Evolutionary conservation across 805 yeast genomes (phyloP), one percentile per base, ranked within the genome.

Genomic region (Yarrowia phangngaensis): DNA sequence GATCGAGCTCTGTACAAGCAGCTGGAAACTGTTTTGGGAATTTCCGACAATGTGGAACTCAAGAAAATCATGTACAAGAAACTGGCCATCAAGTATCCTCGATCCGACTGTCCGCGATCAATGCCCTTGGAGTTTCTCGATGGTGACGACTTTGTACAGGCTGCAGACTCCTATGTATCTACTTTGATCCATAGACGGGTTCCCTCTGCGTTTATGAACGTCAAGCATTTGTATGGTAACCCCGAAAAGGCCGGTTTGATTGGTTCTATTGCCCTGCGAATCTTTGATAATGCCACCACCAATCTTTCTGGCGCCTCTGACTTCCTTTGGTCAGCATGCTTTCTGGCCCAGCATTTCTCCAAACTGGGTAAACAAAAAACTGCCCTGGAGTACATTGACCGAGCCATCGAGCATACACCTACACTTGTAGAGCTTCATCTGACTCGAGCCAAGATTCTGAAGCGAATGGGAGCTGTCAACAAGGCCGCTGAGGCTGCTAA

Each of bases 201-300:
- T 24, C 97, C 97, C 4, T 84, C 96, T 1, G 75, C 92, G 4
- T 92, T 89, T 66, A 82, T 82, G 50, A 82, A 85, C 57, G 78
- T 92, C 41, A 88, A 89, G 66, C 84, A 94, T 1, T 70, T 88
- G 55, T 86, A 85, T 66, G 73, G 69, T 50, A 74, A 70, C 41
- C 53, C 56, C 8, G 70, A 61, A 38, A 70, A 66, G 56, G 61
- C 64, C 14, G 54, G 57, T 7, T 55, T 72, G 2, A 73, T 85
- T 51, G 79, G 74, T 52, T 61, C 72, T 24, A 66, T 84, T 51
- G 84, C 80, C 8, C 54, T 65, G 32, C 73, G 75, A 4, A 80
- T 76, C 54, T 68, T 68, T 43, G 59, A 57, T 3, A 53, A 62
- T 5, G 22, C 51, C 35, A 53, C 49, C 7, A 28, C 6, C 14